Evolutionary conservation across 108 stramenopile genomes (phyloP).

Genomic region (Hondaea fermentalgiana): DNA sequence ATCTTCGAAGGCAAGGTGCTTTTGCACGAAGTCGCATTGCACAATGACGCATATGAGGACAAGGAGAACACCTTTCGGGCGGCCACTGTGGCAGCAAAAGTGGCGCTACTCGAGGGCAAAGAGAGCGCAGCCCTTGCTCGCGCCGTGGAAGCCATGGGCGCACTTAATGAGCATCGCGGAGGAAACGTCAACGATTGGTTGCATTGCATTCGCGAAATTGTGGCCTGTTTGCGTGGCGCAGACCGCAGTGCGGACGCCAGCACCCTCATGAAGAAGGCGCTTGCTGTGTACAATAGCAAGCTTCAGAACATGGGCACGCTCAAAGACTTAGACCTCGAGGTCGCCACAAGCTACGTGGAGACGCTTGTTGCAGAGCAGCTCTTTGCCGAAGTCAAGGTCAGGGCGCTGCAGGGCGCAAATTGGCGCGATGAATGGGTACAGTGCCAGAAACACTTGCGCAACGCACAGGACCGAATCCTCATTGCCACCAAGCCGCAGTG

Average conservation of each 20-base stretch:
- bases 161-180: background rate
- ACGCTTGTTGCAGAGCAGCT: background rate
- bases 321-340: background rate
- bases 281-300: background rate
- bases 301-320: background rate
- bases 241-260: background rate
- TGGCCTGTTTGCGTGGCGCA: background rate
- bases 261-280: background rate
- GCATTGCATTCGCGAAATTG: background rate
- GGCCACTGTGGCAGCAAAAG: background rate
- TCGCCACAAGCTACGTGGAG: background rate
- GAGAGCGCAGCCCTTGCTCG: background rate
- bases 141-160: background rate
- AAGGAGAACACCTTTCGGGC: background rate
- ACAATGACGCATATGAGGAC: background rate
- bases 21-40: background rate
- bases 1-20: background rate
- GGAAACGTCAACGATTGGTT: background rate
- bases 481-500: conserved; percentile 6
- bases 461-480: background rate
- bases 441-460: background rate
- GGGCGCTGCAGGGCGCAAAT: background rate
- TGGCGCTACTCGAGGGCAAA: background rate
- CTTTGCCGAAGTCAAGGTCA: background rate
- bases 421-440: background rate